Evolutionary conservation across 257 asterid genomes (phyloP), one percentile per base, ranked within the genome.

Genomic region (Ajuga chamaepitys): DNA sequence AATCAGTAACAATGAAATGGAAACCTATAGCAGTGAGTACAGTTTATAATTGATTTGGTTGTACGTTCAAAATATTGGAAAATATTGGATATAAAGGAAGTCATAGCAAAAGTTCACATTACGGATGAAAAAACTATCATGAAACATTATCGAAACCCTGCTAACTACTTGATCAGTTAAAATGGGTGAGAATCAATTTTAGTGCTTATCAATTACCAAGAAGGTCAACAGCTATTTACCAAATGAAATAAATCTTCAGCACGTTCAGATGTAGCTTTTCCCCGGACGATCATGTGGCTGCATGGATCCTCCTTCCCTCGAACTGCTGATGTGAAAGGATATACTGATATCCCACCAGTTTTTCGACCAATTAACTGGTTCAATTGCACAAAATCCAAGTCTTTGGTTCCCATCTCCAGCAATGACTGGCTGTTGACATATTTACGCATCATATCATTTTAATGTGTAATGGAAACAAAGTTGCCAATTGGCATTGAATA

Each of bases 371-470:
- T 88, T 74, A 90, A 80, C 78, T 84, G 99, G 71, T 88, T 94
- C 80, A 94, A 74, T 71, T 90, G 95, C 52, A 94, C 99, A 71
- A 94, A 94, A 58, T 94, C 93, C 85, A 90, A 52, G 76, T 94
- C 96, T 72, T 90, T 84, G 20, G 99, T 90, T 34, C 99, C 99
- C 99, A 94, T 94, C 86, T 94, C 99, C 82, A 79, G 89, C 74
- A 94, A 78, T 14, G 99, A 88, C 75, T 90, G 99, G 78, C 99
- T 94, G 86, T 83, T 75, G 50, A 77, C 63, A 72, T 61, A 76
- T 44, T 54, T 35, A 35, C 21, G 64, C 28, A 53, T 42, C 67
- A 71, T 60, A 60, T 75, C 26, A 73, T 53, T 68, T 51, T 30
- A 42, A 14, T 60, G 67, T 51, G 48, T 16, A 24, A 38, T 17